A percentile compares a stretch with the other conserved stretches of the same genome.
Evolutionary conservation across 768 basidiomycete species (phyloP).

Genomic region (Serendipita sp.): DNA sequence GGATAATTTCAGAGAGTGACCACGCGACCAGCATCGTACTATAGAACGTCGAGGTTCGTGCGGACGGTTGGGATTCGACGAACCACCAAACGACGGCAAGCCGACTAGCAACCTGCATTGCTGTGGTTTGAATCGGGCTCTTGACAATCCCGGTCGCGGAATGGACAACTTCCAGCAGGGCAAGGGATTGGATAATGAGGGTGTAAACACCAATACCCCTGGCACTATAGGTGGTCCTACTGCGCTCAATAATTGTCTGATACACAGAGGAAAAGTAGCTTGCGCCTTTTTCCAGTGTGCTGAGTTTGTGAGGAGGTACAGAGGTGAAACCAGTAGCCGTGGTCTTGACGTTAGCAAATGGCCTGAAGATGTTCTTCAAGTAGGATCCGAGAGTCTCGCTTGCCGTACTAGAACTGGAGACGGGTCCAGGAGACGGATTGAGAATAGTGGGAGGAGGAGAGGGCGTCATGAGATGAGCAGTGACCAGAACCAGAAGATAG

Average conservation of each 20-base stretch:
- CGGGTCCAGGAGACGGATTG: conserved; percentile 17
- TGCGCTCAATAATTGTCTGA: conserved; percentile 32
- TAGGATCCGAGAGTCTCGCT: conserved; percentile 14
- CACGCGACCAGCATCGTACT: conserved; percentile 87
- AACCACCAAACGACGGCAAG: conserved; percentile 81
- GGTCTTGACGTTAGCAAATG: conserved; percentile 23
- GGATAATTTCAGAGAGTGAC: conserved; percentile 81
- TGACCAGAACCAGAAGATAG: conserved; percentile 43
- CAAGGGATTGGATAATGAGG: conserved; percentile 67
- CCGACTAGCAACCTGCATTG: conserved; percentile 65
- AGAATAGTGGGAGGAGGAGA: conserved; percentile 19
- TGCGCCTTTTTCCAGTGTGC: conserved; percentile 14
- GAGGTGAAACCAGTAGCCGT: conserved; percentile 15
- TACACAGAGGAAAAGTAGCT: conserved; percentile 15
- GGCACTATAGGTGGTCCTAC: conserved; percentile 42
- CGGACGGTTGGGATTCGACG: conserved; percentile 35
- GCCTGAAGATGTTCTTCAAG: conserved; percentile 16
- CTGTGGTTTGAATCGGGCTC: conserved; percentile 57
- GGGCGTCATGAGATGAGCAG: conserved; percentile 27
- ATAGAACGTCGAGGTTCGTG: conserved; percentile 59
- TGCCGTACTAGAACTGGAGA: conserved; percentile 12
- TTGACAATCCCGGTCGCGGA: conserved; percentile 64
- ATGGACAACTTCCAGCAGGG: conserved; percentile 73
- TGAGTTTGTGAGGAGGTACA: conserved; percentile 24
- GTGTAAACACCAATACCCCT: conserved; percentile 36